A percentile compares a stretch with the other conserved stretches of the same genome.
phyloP scores from a whole-genome alignment of 75 land plant genomes.

The Selaginella moellendorffii region DNA sequence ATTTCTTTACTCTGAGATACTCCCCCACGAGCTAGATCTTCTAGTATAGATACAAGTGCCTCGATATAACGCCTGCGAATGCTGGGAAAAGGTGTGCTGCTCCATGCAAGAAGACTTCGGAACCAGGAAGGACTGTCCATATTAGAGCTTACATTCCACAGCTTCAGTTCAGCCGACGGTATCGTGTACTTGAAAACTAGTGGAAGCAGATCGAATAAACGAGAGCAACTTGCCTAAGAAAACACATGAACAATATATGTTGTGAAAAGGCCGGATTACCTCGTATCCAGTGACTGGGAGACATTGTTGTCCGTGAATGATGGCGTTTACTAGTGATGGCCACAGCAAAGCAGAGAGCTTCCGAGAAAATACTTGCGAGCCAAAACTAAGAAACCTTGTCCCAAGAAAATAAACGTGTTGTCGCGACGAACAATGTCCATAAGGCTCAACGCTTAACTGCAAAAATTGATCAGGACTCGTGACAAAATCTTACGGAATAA shows the following conservation, averaged over 20 bases:
- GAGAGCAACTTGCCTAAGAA: too few species aligned
- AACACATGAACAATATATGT: too few species aligned
- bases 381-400: constrained; percentile 36
- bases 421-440: constrained; percentile 1
- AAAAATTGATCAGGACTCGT: too few species aligned
- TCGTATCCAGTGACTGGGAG: constrained; percentile 4
- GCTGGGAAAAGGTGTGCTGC: constrained; percentile 39
- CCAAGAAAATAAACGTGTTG: constrained; percentile 45
- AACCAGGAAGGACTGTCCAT: constrained; percentile 33
- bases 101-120: constrained; percentile 53
- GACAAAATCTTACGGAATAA: not conserved
- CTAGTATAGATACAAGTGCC: constrained; percentile 30
- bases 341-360: constrained; percentile 16
- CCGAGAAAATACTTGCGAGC: not conserved
- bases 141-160: not conserved
- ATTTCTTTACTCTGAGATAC: not conserved
- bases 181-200: constrained; percentile 40
- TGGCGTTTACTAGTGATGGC: constrained; percentile 15
- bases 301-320: constrained; percentile 14
- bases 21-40: constrained; percentile 17
- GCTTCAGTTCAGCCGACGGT: constrained; percentile 14
- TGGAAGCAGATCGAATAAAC: constrained; percentile 64
- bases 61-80: constrained; percentile 53
- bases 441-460: not conserved
- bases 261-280: too few species aligned